A percentile compares a stretch with the other conserved stretches of the same genome.
Conservation (phyloP, 768 basidiomycete species). For the Amyloporia xantha region DNA sequence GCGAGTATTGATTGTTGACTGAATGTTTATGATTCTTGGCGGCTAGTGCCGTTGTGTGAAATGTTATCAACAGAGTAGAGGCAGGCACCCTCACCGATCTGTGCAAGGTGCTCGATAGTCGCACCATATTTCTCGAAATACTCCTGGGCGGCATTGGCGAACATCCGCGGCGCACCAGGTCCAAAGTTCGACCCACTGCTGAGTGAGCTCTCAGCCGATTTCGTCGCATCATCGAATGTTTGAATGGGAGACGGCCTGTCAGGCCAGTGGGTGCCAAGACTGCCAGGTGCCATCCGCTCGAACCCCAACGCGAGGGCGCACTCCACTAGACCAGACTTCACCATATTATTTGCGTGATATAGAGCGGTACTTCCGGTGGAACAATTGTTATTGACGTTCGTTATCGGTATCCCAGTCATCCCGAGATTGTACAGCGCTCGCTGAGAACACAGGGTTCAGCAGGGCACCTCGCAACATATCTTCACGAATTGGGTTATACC, state of each 20-base stretch:
- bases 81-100: slow-evolving; percentile 64
- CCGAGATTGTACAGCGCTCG: slow-evolving; percentile 79
- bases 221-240: slow-evolving; percentile 37
- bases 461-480: no score
- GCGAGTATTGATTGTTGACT: slow-evolving; percentile 77
- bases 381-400: slow-evolving; percentile 87
- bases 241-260: slow-evolving; percentile 42
- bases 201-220: slow-evolving; percentile 41
- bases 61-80: no score
- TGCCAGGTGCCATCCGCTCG: slow-evolving; percentile 77
- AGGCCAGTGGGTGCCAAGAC: slow-evolving; percentile 59
- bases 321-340: slow-evolving; percentile 63
- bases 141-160: slow-evolving; percentile 66
- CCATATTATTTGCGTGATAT: slow-evolving; percentile 62
- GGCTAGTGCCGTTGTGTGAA: no score
- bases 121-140: slow-evolving; percentile 74
- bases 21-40: slow-evolving; percentile 84
- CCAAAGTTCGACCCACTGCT: slow-evolving; percentile 54
- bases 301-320: slow-evolving; percentile 82
- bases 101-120: slow-evolving; percentile 57
- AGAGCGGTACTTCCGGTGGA: slow-evolving; percentile 78
- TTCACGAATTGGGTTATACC: slow-evolving; percentile 40
- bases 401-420: slow-evolving; percentile 75
- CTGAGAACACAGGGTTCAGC: slow-evolving; percentile 27
- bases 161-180: slow-evolving; percentile 66